phyloP scores from a whole-genome alignment of 1,284 basidiomycete genomes.

The Pascua guehoae region DNA sequence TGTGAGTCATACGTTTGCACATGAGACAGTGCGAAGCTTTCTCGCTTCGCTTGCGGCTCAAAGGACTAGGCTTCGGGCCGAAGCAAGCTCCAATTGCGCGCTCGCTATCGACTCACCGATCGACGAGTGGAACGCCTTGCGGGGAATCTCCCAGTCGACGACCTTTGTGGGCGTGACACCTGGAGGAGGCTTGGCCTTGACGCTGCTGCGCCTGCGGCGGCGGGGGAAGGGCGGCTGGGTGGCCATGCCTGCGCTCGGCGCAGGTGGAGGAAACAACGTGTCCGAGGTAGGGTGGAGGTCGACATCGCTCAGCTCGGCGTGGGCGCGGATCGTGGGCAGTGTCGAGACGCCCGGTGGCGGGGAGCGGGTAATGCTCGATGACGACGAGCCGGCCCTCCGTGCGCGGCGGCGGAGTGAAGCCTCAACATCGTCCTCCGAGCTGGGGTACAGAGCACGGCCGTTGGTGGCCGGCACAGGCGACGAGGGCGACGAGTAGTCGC shows the following conservation, averaged over 20 bases:
- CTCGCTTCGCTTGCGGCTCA: neutral
- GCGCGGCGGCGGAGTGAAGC: constrained; percentile 4
- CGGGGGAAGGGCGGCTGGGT: constrained; percentile 26
- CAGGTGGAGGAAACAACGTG: constrained; percentile 17
- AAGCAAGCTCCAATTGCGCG: neutral
- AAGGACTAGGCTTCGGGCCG: too few relatives aligned
- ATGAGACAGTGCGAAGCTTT: neutral
- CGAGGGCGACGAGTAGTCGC: too few relatives aligned
- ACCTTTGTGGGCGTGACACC: constrained; percentile 44
- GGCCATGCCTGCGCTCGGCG: constrained; percentile 11
- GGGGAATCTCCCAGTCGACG: constrained; percentile 71
- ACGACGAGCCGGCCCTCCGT: neutral
- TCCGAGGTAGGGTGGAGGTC: constrained; percentile 5
- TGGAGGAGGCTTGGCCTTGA: constrained; percentile 40
- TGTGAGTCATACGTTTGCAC: neutral
- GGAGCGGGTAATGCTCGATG: constrained; percentile 4
- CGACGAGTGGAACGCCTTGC: constrained; percentile 84
- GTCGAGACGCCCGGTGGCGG: constrained; percentile 17
- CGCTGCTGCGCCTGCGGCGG: constrained; percentile 32
- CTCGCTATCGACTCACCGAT: constrained; percentile 62
- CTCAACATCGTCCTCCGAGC: constrained; percentile 11
- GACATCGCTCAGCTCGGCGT: constrained; percentile 20
- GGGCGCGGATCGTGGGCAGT: constrained; percentile 33
- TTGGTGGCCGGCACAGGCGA: neutral
- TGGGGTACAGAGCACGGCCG: neutral